phyloP scores from a whole-genome alignment of 129 eudicot species.

The Pittosporum tobira region DNA sequence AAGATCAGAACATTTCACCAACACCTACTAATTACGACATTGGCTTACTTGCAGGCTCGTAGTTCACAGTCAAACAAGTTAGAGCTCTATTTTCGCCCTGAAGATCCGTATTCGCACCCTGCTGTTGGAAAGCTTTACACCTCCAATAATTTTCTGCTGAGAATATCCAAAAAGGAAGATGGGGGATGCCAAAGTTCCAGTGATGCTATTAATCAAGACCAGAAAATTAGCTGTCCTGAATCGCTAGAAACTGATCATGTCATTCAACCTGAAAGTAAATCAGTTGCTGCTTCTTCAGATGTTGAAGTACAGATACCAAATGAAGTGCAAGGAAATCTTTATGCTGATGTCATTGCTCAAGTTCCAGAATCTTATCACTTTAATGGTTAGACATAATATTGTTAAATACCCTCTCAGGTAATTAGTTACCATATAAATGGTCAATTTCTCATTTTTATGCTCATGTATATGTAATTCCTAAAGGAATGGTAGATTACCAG shows the following conservation, averaged over 20 bases:
- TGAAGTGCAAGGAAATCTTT: constrained; percentile 30
- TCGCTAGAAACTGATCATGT: constrained; percentile 8
- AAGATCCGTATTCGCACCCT: constrained; percentile 96
- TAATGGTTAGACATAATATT: constrained; percentile 43
- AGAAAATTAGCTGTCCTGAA: constrained; percentile 1
- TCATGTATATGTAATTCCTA: constrained; percentile 10
- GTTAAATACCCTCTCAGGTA: neutral
- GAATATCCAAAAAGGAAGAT: constrained; percentile 42
- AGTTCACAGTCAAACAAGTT: constrained; percentile 43
- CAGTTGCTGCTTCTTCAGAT: constrained; percentile 19
- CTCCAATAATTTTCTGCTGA: constrained; percentile 58
- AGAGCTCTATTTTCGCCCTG: constrained; percentile 91
- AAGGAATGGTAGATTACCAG: constrained; percentile 94
- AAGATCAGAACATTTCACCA: neutral
- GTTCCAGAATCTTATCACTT: constrained; percentile 65
- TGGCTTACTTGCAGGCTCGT: constrained; percentile 56
- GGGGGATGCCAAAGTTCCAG: constrained; percentile 10
- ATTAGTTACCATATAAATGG: neutral
- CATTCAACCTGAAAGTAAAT: constrained; percentile 16
- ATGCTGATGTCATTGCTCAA: constrained; percentile 64
- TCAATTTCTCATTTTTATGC: constrained; percentile 1
- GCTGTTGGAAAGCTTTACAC: constrained; percentile 47
- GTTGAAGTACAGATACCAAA: constrained; percentile 23
- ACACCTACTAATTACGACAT: neutral
- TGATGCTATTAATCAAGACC: constrained; percentile 5